These are phyloP conservation scores for Capronia americana DNA, from an alignment of 2,329 filamentous ascomycete genomes.

Conservation along the genomic window DNA sequence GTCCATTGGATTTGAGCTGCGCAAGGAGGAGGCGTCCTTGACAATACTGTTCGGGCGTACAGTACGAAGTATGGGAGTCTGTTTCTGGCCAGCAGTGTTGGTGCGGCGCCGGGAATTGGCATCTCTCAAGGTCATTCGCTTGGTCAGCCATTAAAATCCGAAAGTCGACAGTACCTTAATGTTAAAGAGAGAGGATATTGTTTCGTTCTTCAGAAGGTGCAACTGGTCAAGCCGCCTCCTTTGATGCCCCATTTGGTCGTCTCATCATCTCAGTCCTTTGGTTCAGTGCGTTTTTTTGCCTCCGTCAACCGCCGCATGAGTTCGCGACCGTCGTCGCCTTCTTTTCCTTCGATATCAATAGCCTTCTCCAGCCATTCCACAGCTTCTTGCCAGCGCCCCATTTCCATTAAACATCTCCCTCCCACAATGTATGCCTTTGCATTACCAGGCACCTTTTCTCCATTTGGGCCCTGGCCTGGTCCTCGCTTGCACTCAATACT, in stretches of 20 bases:
- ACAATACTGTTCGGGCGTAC: background rate
- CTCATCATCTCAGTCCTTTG: conserved; percentile 19
- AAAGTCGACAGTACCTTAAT: background rate
- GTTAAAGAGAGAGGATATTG: background rate
- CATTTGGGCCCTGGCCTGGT: conserved; percentile 35
- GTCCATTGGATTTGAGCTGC: background rate
- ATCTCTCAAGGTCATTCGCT: background rate
- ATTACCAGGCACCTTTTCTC: conserved; percentile 67
- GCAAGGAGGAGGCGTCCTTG: background rate
- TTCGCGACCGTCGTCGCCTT: conserved; percentile 56
- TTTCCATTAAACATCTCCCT: conserved; percentile 85
- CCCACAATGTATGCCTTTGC: conserved; percentile 94
- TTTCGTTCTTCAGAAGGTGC: background rate
- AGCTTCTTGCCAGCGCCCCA: conserved; percentile 85
- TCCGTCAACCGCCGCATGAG: conserved; percentile 66
- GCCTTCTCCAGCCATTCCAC: conserved; percentile 76
- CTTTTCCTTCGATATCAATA: conserved; percentile 78
- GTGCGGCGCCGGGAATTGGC: background rate
- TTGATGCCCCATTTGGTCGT: background rate
- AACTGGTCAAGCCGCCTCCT: background rate
- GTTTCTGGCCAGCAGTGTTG: background rate
- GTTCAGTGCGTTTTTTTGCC: conserved; percentile 51
- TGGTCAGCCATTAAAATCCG: background rate
- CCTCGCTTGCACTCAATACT: conserved; percentile 79
- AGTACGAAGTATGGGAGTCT: background rate